Evolutionary conservation across 2,329 filamentous ascomycete species (phyloP), one percentile per base, ranked within the genome.

Genomic region (Penicillium sp.): DNA sequence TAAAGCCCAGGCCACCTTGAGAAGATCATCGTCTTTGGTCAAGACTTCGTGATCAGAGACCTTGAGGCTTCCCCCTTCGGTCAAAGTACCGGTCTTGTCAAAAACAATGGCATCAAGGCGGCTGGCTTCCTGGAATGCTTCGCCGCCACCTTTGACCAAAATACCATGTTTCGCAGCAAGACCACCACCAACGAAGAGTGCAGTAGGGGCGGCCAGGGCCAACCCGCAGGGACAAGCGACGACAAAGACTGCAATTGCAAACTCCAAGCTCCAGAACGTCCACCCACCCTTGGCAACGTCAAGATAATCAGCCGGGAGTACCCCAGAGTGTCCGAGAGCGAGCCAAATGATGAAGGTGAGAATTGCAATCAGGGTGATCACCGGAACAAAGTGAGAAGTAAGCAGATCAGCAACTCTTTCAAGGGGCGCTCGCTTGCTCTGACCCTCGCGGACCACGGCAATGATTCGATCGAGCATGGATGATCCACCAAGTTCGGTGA

Each of bases 51-150:
- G 65, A 12, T 77, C 70, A 4, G 74, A 74, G 1, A 80, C 73
- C 30, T 66, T 67, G 15, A 77, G 69, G 30, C 75, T 72, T n/a
- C 73, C 75, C 12, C 76, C 76, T 51, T 82, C 69, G 0, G 86
- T 92, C 41, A 93, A 67, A 0, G 86, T 93, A 1, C 86, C 86
- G 0, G 86, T 93, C 71, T 93, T 92, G 71, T 93, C 86, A 57
- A 93, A 92, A 1, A 92, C 83, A 26, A 92, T 80, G 35, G 81
- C 82, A 59, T 87, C 80, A 30, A 89, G 73, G 8, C 76, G 77
- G 57, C 84, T 88, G 3, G 85, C 85, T 65, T 87, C 86, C 60
- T 90, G 84, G 57, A 92, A 90, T 0, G 85, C 86, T 57, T 89
- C 84, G 22, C 86, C 86, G 14, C 86, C 86, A 14, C 86, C 85